A percentile compares a stretch with the other conserved stretches of the same genome.
Evolutionary conservation across 2,329 filamentous ascomycete species (phyloP).

Genomic region (Penicillium sp.): DNA sequence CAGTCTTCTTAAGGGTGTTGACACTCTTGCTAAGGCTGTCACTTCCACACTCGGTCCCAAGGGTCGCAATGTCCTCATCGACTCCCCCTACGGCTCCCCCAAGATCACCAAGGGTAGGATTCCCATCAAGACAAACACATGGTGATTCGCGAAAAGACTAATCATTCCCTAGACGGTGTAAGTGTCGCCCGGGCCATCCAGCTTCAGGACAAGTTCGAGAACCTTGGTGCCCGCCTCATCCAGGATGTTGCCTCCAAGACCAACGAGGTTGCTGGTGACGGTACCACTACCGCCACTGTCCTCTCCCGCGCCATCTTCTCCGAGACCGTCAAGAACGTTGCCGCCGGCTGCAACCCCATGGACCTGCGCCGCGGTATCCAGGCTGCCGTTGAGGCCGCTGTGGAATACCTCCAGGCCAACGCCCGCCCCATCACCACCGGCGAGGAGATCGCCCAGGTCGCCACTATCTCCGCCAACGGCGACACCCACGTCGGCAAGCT

Average conservation of each 20-base stretch:
- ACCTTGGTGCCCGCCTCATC: constrained; percentile 92
- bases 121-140: neutral
- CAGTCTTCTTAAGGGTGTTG: constrained; percentile 85
- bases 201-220: constrained; percentile 99
- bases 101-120: constrained; percentile 97
- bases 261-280: constrained; percentile 97
- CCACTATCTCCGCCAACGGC: constrained; percentile 96
- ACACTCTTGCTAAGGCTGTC: constrained; percentile 94
- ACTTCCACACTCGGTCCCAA: constrained; percentile 96
- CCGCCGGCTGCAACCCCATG: constrained; percentile 99
- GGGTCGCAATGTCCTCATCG: constrained; percentile 96
- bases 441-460: constrained; percentile 95
- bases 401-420: constrained; percentile 91
- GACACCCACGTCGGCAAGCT: constrained; percentile 92
- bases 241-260: constrained; percentile 99
- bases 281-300: constrained; percentile 96
- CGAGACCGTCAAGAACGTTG: constrained; percentile 99
- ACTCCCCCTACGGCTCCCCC: constrained; percentile 96
- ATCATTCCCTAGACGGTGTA: constrained; percentile 66
- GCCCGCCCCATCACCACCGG: constrained; percentile 98
- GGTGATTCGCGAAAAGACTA: constrained; percentile 10
- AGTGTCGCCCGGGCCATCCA: constrained; percentile 85
- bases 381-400: constrained; percentile 89
- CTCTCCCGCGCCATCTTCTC: constrained; percentile 98
- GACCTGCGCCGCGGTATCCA: constrained; percentile 96